Percentiles rank a stretch among this genome's conserved stretches.
These are phyloP conservation scores for Rhodotorula diobovata DNA, from an alignment of 768 basidiomycete species.

Conservation along the genomic window DNA sequence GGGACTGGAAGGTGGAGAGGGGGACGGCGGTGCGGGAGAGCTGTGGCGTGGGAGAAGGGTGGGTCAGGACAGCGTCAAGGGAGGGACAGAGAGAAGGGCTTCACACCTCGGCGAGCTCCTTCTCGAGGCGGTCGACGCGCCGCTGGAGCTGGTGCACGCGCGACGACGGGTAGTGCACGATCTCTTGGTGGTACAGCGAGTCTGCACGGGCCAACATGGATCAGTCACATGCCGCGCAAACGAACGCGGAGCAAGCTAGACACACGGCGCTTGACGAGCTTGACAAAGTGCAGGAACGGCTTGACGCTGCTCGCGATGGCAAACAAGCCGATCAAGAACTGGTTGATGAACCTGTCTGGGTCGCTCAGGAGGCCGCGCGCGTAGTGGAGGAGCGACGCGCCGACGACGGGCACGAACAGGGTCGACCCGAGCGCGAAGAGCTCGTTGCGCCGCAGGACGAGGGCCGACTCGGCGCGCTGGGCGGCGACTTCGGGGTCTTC, in stretches of 20 bases:
- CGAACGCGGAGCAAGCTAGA: not conserved
- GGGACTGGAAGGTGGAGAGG: not conserved
- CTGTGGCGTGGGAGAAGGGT: not conserved
- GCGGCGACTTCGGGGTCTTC: constrained; percentile 9
- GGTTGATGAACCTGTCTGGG: constrained; percentile 44
- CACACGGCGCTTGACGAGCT: constrained; percentile 37
- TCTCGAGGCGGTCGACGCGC: constrained; percentile 39
- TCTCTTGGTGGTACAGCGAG: constrained; percentile 37
- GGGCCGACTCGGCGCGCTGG: constrained; percentile 16
- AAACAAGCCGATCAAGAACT: constrained; percentile 41
- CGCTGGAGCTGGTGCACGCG: constrained; percentile 37
- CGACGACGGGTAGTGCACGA: constrained; percentile 39
- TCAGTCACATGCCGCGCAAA: not conserved
- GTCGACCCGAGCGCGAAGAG: constrained; percentile 38
- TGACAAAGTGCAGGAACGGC: constrained; percentile 38
- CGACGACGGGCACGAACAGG: constrained; percentile 38
- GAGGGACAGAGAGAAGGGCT: not conserved
- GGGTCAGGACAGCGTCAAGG: not conserved
- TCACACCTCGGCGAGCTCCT: constrained; percentile 1
- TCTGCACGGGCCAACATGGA: not conserved
- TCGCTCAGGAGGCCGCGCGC: constrained; percentile 35
- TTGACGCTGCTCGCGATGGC: constrained; percentile 42
- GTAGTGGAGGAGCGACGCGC: constrained; percentile 32
- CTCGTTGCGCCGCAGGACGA: constrained; percentile 37
- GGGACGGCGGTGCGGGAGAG: not conserved